These are phyloP conservation scores for Fusarium nematophilum DNA, from an alignment of 2,329 filamentous ascomycete species.

Conservation along the genomic window DNA sequence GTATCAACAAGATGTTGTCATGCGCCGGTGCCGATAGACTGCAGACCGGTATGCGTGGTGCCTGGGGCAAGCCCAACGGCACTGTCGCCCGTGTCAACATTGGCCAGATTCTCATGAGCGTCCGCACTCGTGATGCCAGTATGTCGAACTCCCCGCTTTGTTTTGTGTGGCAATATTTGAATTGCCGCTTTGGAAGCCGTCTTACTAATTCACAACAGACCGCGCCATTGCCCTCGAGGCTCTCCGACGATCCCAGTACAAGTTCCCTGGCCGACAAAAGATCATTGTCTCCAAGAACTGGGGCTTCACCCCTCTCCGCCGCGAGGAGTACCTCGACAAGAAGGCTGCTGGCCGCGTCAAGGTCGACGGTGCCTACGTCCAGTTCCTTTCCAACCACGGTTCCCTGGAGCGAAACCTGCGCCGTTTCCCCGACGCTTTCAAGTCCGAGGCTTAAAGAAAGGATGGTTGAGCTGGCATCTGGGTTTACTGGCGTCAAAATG, in stretches of 20 bases:
- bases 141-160: conserved; percentile 55
- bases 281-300: conserved; percentile 99
- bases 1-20: conserved; percentile 99
- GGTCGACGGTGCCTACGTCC: conserved; percentile 98
- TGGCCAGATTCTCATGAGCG: conserved; percentile 97
- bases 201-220: conserved; percentile 64
- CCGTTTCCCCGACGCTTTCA: conserved; percentile 94
- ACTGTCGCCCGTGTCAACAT: conserved; percentile 99
- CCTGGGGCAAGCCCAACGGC: conserved; percentile 99
- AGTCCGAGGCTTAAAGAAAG: conserved; percentile 64
- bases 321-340: conserved; percentile 96
- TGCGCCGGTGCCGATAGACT: conserved; percentile 99
- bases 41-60: conserved; percentile 99
- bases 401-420: conserved; percentile 86
- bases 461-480: conserved; percentile 52
- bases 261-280: conserved; percentile 99
- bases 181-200: conserved; percentile 16
- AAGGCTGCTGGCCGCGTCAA: conserved; percentile 93
- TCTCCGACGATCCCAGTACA: conserved; percentile 99
- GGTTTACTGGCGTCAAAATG: conserved; percentile 59
- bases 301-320: conserved; percentile 98
- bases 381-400: conserved; percentile 98
- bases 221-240: conserved; percentile 95
- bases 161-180: neutral
- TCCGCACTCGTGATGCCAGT: conserved; percentile 96